Evolutionary conservation across 176 grass and related monocot species (phyloP).

Genomic region (Oryza longistaminata): DNA sequence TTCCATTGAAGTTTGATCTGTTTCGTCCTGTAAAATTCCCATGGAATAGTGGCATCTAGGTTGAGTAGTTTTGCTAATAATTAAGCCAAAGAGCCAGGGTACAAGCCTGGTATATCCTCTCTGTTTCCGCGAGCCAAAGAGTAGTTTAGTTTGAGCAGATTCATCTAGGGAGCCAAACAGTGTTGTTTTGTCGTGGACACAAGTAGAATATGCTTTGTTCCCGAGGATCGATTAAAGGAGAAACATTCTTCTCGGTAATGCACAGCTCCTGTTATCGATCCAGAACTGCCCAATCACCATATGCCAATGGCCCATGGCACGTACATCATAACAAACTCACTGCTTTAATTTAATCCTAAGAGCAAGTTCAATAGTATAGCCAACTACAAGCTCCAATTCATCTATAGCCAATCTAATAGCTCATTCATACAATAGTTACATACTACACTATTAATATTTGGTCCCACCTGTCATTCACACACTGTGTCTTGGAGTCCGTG

Average conservation of each 20-base stretch:
- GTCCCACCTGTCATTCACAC: no score
- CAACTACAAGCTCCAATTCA: no score
- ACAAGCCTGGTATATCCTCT: no score
- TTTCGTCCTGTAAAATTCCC: neutral
- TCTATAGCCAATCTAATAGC: no score
- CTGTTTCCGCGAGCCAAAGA: no score
- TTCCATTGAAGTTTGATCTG: neutral
- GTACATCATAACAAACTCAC: neutral
- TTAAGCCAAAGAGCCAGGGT: no score
- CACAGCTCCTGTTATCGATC: neutral
- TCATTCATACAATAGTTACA: no score
- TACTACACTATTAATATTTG: no score
- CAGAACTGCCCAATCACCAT: neutral
- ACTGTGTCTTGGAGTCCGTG: no score
- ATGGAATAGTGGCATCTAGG: neutral
- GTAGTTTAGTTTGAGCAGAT: neutral
- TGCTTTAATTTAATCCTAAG: no score
- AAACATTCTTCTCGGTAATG: neutral
- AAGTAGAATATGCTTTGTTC: neutral
- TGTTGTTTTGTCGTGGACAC: neutral
- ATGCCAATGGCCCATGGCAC: neutral
- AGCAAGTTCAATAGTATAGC: no score
- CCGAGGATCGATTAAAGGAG: neutral
- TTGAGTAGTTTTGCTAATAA: no score
- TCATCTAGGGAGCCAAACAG: neutral